A percentile compares a stretch with the other conserved stretches of the same genome.
These are phyloP conservation scores for Colletotrichum noveboracense DNA, from an alignment of 2,329 filamentous ascomycete genomes.

Conservation along the genomic window DNA sequence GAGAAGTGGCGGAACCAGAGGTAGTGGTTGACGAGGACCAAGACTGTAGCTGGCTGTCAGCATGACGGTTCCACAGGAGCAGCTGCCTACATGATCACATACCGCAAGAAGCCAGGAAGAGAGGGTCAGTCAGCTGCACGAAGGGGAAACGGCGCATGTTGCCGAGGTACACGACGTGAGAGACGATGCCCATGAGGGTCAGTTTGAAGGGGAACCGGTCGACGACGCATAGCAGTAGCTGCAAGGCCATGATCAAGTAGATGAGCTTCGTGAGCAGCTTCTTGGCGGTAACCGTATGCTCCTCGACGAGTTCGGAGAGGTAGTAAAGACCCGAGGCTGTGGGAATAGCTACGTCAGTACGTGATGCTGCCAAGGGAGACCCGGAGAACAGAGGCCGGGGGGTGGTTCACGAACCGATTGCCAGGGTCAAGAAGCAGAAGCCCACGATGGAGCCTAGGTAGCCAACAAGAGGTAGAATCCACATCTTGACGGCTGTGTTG, in stretches of 20 bases:
- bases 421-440: constrained; percentile 92
- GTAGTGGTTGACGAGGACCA: constrained; percentile 91
- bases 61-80: no score
- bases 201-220: constrained; percentile 85
- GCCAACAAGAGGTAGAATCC: constrained; percentile 91
- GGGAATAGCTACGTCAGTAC: background rate
- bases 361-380: background rate
- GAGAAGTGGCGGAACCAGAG: constrained; percentile 97
- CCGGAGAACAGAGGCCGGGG: background rate
- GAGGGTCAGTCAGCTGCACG: constrained; percentile 84
- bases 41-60: constrained; percentile 52
- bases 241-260: constrained; percentile 78
- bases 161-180: constrained; percentile 85
- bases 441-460: constrained; percentile 87
- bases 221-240: constrained; percentile 76
- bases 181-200: constrained; percentile 76
- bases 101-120: constrained; percentile 87
- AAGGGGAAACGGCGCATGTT: constrained; percentile 79
- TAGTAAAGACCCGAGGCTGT: constrained; percentile 97
- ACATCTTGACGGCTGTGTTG: constrained; percentile 66
- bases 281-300: constrained; percentile 93
- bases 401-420: constrained; percentile 71
- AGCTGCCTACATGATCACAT: no score
- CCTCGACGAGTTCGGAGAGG: constrained; percentile 95
- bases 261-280: constrained; percentile 85